Conservation (phyloP, 2,329 filamentous ascomycete species). For the Epicoccum nigrum region DNA sequence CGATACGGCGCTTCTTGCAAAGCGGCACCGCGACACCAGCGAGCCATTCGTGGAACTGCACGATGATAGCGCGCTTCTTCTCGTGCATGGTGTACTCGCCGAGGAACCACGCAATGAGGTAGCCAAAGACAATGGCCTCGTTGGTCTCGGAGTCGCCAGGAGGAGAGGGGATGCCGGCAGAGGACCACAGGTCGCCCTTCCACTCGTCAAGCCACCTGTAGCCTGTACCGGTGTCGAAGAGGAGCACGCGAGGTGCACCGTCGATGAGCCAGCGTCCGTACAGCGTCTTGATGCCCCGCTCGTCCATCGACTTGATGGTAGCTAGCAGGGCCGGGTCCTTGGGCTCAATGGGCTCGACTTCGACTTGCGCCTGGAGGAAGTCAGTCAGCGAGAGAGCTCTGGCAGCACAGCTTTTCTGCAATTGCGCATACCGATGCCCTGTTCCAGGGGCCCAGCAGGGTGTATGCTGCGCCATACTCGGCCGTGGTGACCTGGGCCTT, state of each 20-base stretch:
- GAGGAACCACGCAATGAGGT: slow-evolving; percentile 96
- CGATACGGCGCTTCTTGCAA: slow-evolving; percentile 91
- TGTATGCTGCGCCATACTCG: slow-evolving; percentile 98
- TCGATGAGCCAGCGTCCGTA: slow-evolving; percentile 99
- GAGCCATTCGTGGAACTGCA: slow-evolving; percentile 99
- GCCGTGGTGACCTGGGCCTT: slow-evolving; percentile 97
- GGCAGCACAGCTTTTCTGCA: slow-evolving; percentile 1
- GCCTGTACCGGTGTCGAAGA: slow-evolving; percentile 93
- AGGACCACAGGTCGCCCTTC: slow-evolving; percentile 95
- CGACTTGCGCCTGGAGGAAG: slow-evolving; percentile 78
- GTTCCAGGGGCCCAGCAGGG: slow-evolving; percentile 92
- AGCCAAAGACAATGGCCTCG: slow-evolving; percentile 96
- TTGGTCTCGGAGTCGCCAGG: slow-evolving; percentile 93
- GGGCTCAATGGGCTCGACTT: slow-evolving; percentile 92
- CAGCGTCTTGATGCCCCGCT: slow-evolving; percentile 84
- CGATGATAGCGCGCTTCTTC: slow-evolving; percentile 88
- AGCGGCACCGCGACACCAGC: slow-evolving; percentile 91
- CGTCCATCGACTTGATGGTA: slow-evolving; percentile 91
- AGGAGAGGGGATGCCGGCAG: slow-evolving; percentile 90
- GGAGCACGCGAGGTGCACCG: slow-evolving; percentile 87
- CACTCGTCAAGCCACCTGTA: slow-evolving; percentile 93
- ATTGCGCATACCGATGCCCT: slow-evolving; percentile 73
- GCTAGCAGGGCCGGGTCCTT: slow-evolving; percentile 77
- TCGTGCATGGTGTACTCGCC: slow-evolving; percentile 98
- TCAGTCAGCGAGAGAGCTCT: slow-evolving; percentile 22